Percentiles rank a stretch among this genome's conserved stretches.
Evolutionary conservation across 345 rosid species (phyloP).

Genomic region (Conringia planisiliqua): DNA sequence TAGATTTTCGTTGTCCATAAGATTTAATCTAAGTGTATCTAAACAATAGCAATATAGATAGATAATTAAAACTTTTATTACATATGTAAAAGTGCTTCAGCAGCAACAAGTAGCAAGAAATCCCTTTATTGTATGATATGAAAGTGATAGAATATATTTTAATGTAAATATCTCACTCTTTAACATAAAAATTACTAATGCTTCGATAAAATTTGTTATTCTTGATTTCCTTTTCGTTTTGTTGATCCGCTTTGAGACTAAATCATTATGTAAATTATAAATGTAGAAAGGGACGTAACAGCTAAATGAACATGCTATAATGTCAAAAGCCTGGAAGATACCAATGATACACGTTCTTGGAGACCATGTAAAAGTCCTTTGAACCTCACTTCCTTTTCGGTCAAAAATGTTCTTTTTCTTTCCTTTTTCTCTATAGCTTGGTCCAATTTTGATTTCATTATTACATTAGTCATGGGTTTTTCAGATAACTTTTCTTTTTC

Average conservation of each 20-base stretch:
- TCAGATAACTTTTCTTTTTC: too few relatives aligned
- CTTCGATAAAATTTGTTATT: not conserved
- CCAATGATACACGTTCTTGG: slow-evolving; percentile 55
- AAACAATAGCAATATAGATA: too few relatives aligned
- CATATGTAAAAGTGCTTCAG: too few relatives aligned
- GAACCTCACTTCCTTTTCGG: slow-evolving; percentile 26
- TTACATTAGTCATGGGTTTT: too few relatives aligned
- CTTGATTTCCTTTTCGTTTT: not conserved
- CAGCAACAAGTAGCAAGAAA: too few relatives aligned
- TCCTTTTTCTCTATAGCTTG: not conserved
- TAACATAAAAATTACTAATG: not conserved
- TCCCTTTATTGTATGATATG: too few relatives aligned
- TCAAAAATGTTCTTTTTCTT: slow-evolving; percentile 30
- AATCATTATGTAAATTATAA: not conserved
- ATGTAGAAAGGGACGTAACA: slow-evolving; percentile 2
- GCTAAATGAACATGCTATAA: slow-evolving; percentile 5
- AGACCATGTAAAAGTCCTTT: slow-evolving; percentile 69
- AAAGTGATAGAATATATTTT: too few relatives aligned
- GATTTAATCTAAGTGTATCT: too few relatives aligned
- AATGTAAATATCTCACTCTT: too few relatives aligned
- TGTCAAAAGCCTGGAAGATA: slow-evolving; percentile 55
- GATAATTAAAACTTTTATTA: too few relatives aligned
- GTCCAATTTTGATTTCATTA: too few relatives aligned
- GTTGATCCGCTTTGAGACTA: slow-evolving; percentile 1
- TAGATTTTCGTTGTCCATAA: too few relatives aligned